Evolutionary conservation across 2,329 filamentous ascomycete genomes (phyloP), one percentile per base, ranked within the genome.

Genomic region (Chaetomium sp.): DNA sequence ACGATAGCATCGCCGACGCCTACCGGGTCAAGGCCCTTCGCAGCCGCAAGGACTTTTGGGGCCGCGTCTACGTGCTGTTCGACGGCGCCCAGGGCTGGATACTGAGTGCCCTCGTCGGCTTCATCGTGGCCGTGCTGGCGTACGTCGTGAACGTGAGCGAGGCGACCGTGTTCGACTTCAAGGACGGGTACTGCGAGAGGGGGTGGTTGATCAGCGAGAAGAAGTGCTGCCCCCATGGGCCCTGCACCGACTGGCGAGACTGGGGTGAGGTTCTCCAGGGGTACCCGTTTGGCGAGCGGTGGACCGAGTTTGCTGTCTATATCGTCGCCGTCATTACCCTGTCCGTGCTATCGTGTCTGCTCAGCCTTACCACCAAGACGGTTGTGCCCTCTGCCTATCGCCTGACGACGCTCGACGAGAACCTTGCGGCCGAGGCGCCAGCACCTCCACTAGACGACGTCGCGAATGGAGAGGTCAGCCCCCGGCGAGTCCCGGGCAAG

Each of bases 51-150:
- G 94, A 92, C 72, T 80, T 96, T 58, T 85, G 86, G 68, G 92
- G 92, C n/a, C 85, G 88, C 48, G 63, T 95, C 11, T 75, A 82
- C 46, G 81, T 89, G 1, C 79, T 88, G 66, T 88, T 94, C 57
- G 94, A 99, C 67, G 88, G 89, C 49, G 85, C 87, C 4, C 91
- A 97, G 71, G 94, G 92, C 46, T 99, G 94, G 94, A 84, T 97
- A 55, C 76, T 97, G 46, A 94, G 94, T 52, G 92, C 91, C 6
- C 74, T 97, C 27, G 94, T 95, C 54, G 94, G 94, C 35, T 85
- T 90, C 62, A 73, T 95, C 36, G 90, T 94, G 0, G 94, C 94
- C 8, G 76, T 86, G 7, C 77, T 96, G 55, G 94, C 94, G 14
- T 99, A 96, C 70, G 80, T 86, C 45, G 89, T 97, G 61, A 89